phyloP scores from a whole-genome alignment of 2,329 filamentous ascomycete genomes.

The Curvularia sp. region DNA sequence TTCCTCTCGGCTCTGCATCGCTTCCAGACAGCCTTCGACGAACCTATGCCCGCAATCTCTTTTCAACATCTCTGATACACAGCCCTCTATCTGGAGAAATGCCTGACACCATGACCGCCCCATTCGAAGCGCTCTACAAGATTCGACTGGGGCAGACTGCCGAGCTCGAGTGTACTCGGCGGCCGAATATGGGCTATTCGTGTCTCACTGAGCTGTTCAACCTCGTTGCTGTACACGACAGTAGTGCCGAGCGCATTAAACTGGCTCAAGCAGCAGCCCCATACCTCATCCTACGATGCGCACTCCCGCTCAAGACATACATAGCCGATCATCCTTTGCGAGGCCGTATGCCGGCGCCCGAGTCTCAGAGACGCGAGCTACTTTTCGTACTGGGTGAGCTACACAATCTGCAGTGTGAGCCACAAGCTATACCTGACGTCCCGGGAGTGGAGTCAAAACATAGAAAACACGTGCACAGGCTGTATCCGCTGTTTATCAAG shows the following conservation, averaged over 20 bases:
- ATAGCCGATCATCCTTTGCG: slow-evolving; percentile 89
- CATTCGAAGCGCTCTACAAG: slow-evolving; percentile 68
- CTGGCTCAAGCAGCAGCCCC: slow-evolving; percentile 80
- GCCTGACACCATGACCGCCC: slow-evolving; percentile 57
- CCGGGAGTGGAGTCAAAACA: slow-evolving; percentile 36
- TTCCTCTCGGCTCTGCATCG: slow-evolving; percentile 69
- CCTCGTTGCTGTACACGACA: slow-evolving; percentile 62
- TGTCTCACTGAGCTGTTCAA: slow-evolving; percentile 75
- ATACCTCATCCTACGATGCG: slow-evolving; percentile 81
- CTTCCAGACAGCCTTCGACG: slow-evolving; percentile 73
- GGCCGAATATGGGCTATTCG: slow-evolving; percentile 77
- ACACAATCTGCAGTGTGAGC: slow-evolving; percentile 72
- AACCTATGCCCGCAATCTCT: slow-evolving; percentile 76
- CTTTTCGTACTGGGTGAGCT: slow-evolving; percentile 73
- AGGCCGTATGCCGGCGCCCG: slow-evolving; percentile 86
- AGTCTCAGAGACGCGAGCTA: slow-evolving; percentile 80
- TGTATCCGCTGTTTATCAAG: slow-evolving; percentile 79
- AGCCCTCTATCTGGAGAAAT: slow-evolving; percentile 68
- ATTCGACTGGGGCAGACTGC: slow-evolving; percentile 76
- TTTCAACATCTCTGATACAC: slow-evolving; percentile 83
- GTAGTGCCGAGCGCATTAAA: slow-evolving; percentile 56
- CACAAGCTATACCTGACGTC: slow-evolving; percentile 68
- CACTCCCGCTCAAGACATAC: slow-evolving; percentile 81
- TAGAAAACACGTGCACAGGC: slow-evolving; percentile 77
- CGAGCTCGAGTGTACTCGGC: slow-evolving; percentile 68